These are phyloP conservation scores for Edaphochlamys debaryana DNA, from an alignment of 139 green algal genomes.

Conservation along the genomic window DNA sequence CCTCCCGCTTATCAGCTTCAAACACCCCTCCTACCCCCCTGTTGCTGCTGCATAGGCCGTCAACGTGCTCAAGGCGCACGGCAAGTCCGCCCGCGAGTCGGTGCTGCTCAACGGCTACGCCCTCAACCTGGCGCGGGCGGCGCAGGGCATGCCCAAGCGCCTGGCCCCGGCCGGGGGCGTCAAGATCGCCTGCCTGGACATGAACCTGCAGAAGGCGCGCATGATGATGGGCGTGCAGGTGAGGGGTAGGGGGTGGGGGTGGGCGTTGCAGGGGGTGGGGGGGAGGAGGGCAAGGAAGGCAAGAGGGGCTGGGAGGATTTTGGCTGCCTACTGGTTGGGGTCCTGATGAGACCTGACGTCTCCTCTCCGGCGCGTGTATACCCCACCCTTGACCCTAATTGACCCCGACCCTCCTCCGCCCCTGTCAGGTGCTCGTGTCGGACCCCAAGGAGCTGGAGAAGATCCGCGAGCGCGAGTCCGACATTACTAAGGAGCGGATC, in stretches of 20 bases:
- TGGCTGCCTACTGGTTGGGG: background rate
- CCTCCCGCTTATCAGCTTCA: no score
- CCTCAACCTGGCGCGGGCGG: conserved; percentile 90
- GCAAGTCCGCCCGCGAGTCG: conserved; percentile 88
- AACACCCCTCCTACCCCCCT: no score
- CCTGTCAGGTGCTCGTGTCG: conserved; percentile 89
- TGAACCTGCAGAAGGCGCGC: conserved; percentile 93
- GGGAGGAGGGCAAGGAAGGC: background rate
- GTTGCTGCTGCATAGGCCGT: conserved; percentile 67
- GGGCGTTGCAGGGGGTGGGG: background rate
- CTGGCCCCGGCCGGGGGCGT: conserved; percentile 42
- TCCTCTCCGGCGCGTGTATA: no score
- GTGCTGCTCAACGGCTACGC: conserved; percentile 95
- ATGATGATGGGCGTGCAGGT: conserved; percentile 93
- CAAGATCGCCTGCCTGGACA: conserved; percentile 93
- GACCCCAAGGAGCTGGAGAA: conserved; percentile 97
- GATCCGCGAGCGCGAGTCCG: conserved; percentile 93
- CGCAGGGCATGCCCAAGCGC: conserved; percentile 72
- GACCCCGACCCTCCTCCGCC: no score
- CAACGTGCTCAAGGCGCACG: conserved; percentile 98
- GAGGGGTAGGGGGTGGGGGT: background rate
- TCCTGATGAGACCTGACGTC: no score
- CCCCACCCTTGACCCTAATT: no score
- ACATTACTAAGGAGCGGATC: conserved; percentile 97
- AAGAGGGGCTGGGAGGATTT: no score